Evolutionary conservation across 2,329 filamentous ascomycete genomes (phyloP).

Genomic region (Colletotrichum acutatum): DNA sequence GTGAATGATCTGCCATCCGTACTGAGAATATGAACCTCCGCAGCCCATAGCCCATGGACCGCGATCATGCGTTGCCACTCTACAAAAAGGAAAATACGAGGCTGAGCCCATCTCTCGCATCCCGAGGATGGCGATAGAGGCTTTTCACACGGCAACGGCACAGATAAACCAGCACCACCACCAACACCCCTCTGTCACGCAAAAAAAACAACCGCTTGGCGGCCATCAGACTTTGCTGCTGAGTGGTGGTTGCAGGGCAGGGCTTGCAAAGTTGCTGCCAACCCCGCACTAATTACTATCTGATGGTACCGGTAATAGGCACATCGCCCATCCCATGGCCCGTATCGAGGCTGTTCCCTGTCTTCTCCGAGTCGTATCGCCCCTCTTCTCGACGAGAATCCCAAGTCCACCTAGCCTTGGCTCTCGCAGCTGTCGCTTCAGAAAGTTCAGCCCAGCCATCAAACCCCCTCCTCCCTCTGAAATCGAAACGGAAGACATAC

Average conservation of each 20-base stretch:
- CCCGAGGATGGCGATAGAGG: slow-evolving; percentile 7
- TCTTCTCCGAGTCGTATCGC: slow-evolving; percentile 22
- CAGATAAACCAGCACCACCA: neutral
- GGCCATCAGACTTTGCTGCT: neutral
- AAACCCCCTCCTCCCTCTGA: neutral
- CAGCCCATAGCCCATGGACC: neutral
- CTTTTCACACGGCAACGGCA: neutral
- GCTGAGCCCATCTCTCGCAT: neutral
- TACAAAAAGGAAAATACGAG: neutral
- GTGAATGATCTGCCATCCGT: neutral
- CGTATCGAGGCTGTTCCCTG: slow-evolving; percentile 22
- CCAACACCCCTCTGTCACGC: neutral
- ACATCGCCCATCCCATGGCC: neutral
- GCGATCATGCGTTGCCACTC: neutral
- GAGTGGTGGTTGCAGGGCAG: slow-evolving; percentile 1
- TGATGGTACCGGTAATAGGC: no score
- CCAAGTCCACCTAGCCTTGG: slow-evolving; percentile 18
- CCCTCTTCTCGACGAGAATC: slow-evolving; percentile 5
- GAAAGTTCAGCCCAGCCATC: neutral
- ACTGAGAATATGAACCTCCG: neutral
- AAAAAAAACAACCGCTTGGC: neutral
- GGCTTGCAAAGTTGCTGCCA: slow-evolving; percentile 3
- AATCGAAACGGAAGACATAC: neutral
- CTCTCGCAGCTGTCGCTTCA: slow-evolving; percentile 18
- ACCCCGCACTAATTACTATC: slow-evolving; percentile 3